These are phyloP conservation scores for Solanum chiquidenum DNA, from an alignment of 257 asterid genomes.

Conservation along the genomic window DNA sequence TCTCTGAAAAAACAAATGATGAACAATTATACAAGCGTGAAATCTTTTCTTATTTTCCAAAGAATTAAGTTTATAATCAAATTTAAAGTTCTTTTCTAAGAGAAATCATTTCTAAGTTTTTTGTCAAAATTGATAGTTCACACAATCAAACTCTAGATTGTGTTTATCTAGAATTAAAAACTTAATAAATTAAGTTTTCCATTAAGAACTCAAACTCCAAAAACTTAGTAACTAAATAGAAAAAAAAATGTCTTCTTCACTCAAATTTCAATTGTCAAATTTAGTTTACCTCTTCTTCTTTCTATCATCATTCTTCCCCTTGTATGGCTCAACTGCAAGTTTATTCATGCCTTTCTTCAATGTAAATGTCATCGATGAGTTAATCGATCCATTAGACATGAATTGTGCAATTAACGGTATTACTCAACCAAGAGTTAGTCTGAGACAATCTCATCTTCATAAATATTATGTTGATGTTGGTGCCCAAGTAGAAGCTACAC, in stretches of 20 bases:
- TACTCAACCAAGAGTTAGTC: neutral
- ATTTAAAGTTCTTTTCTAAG: neutral
- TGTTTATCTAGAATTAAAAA: neutral
- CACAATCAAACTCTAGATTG: neutral
- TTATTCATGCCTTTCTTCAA: neutral
- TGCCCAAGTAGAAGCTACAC: neutral
- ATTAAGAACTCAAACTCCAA: neutral
- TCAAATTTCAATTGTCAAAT: neutral
- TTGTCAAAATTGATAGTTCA: too few species aligned
- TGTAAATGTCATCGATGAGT: neutral
- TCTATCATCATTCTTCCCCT: neutral
- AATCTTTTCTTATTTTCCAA: neutral
- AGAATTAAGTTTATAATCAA: neutral
- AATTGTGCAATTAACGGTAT: neutral
- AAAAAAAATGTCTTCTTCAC: neutral
- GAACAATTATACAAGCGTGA: too few species aligned
- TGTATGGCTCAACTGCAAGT: neutral
- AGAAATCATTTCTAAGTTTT: neutral
- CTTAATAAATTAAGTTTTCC: too few species aligned
- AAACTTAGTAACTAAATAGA: neutral
- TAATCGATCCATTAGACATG: neutral
- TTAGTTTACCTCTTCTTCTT: neutral
- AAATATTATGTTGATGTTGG: neutral
- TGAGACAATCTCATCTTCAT: neutral
- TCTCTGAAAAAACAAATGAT: too few species aligned